Conservation (phyloP, 2,329 filamentous ascomycete genomes). For the Rutstroemia sp. region DNA sequence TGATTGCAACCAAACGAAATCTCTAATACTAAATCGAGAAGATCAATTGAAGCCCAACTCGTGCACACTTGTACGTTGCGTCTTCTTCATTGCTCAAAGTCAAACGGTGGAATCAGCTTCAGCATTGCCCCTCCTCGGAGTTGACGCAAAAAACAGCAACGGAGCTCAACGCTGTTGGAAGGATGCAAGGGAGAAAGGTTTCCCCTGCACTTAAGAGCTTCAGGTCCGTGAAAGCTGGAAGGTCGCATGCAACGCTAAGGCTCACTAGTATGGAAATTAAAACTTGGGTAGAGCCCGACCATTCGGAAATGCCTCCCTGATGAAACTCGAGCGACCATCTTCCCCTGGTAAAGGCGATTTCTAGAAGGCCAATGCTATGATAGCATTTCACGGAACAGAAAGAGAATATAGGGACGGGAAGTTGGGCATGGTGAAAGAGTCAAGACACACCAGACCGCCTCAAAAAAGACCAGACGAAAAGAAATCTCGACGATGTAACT, state of each 20-base stretch:
- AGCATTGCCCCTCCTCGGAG: neutral
- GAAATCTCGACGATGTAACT: no score
- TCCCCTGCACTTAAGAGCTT: neutral
- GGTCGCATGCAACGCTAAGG: neutral
- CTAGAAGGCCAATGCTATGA: neutral
- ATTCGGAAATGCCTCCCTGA: neutral
- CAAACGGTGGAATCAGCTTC: neutral
- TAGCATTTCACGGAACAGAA: no score
- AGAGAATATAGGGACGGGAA: neutral
- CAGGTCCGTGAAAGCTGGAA: slow-evolving; percentile 1
- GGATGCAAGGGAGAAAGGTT: neutral
- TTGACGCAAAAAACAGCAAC: neutral
- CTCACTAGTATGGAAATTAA: neutral
- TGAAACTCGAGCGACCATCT: neutral
- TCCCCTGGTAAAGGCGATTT: neutral
- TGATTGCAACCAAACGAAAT: neutral
- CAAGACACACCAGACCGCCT: neutral
- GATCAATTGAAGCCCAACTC: neutral
- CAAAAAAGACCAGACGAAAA: neutral
- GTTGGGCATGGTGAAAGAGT: no score
- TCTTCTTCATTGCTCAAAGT: neutral
- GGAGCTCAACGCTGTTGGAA: neutral
- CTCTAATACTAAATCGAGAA: neutral
- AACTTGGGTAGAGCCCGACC: neutral
- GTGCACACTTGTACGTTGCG: neutral